Evolutionary conservation across 306 rosid genomes (phyloP), one percentile per base, ranked within the genome.

Genomic region (Casuarina cunninghamiana): DNA sequence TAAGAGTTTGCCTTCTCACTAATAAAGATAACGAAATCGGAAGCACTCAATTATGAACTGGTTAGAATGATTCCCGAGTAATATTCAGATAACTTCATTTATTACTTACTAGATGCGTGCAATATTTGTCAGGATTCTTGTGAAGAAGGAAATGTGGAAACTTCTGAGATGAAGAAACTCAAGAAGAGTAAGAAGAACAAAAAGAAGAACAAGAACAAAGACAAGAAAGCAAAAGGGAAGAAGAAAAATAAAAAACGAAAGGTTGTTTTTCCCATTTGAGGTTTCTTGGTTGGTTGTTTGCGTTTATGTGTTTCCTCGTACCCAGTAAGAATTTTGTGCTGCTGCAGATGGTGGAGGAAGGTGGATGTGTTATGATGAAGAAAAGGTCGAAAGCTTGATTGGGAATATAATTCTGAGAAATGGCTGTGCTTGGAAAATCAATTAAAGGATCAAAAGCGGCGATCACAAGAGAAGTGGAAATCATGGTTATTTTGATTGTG

Each of bases 131-230:
- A 93, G 97, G 94, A 72, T 54, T 76, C 76, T 78, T 62, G 17
- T 11, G 88, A 83, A 10, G 84, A 85, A 55, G 90, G 80, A 74
- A 86, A 75, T 13, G 73, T 61, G 26, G 78, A 74, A 62, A 72
- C n/a, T 71, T 77, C 49, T 75, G 77, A 53, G 71, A 74, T 79
- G 46, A 86, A 82, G 71, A 83, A 80, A 72, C n/a, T 5, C 39
- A 90, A 88, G 82, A 91, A 87, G 67, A 93, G 83, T 35, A 74
- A 55, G 54, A 90, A 85, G 41, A 86, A 82, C 65, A 83, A 77
- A 7, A 75, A 72, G 55, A 81, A 77, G 26, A 80, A 77, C 69
- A 82, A 73, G 38, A n/a, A 71, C 15, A 78, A 26, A 26, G 32
- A 26, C 32, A 26, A 26, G 32, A 26, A 26, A 26, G 32, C 32